Evolutionary conservation across 2,329 filamentous ascomycete genomes (phyloP), one percentile per base, ranked within the genome.

Genomic region (Rhynchosporium agropyri): DNA sequence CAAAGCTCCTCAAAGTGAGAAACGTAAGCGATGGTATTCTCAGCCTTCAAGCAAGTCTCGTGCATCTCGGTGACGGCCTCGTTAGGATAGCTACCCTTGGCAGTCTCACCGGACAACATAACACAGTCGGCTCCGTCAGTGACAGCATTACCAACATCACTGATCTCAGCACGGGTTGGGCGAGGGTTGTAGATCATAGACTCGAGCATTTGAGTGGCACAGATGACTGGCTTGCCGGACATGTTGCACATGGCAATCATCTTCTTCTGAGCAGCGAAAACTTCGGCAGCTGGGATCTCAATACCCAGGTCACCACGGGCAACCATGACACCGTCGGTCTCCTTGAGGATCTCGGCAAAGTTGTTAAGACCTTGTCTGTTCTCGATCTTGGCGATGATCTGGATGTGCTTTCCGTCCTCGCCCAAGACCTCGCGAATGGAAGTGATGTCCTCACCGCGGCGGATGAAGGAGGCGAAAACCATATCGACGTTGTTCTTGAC

Each of bases 221-320:
- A 98, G 78, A 99, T 97, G 78, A 94, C 93, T 71, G 95, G 95
- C 86, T 99, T 99, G 80, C 95, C 95, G 72, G 92, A 93, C 76
- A 97, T 88, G 84, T 99, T 99, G 88, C 95, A 99, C 89, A 98
- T 98, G 80, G 95, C 93, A 79, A 99, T 99, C 86, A 99, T 93
- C 91, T 99, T 99, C 90, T 99, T 99, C 85, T 99, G 95, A 62
- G 95, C 95, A 72, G 96, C 92, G 80, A 99, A 99, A 70, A 99
- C 95, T 84, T 99, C 95, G 69, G 94, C 92, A 66, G 95, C 94
- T 56, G 95, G 94, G 73, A 99, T 99, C 82, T 99, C 95, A 74
- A 99, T 99, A 83, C 95, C 95, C 69, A 97, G 83, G 76, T 98
- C 95, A 82, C 95, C 95, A 87, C 95, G 94, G 74, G 95, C 95